A percentile compares a stretch with the other conserved stretches of the same genome.
phyloP scores from a whole-genome alignment of 129 eudicot genomes.

The Artemisia argyi region DNA sequence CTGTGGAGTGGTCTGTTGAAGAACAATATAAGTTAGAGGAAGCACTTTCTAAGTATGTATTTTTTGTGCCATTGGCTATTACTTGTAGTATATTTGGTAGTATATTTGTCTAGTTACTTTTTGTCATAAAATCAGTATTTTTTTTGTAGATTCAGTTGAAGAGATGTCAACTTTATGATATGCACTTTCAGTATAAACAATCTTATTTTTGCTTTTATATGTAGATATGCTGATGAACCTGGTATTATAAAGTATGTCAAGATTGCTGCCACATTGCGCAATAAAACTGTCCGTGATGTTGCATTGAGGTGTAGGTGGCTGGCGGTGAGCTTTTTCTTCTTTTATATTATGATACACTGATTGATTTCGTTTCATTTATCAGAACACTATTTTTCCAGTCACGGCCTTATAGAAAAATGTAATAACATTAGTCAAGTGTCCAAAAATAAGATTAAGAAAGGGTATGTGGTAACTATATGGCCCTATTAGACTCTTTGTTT shows the following conservation, averaged over 20 bases:
- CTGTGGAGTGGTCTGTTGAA: conserved; percentile 81
- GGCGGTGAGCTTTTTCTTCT: conserved; percentile 66
- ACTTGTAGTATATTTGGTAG: no score
- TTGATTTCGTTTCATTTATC: background rate
- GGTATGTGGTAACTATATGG: background rate
- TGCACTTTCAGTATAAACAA: background rate
- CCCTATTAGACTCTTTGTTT: background rate
- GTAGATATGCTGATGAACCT: conserved; percentile 72
- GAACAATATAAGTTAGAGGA: conserved; percentile 84
- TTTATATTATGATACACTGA: conserved; percentile 1
- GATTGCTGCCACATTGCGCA: conserved; percentile 77
- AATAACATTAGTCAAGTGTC: background rate
- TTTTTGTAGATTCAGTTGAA: background rate
- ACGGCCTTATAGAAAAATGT: no score
- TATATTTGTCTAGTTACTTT: background rate
- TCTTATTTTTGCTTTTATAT: conserved; percentile 17
- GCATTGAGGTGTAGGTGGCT: conserved; percentile 92
- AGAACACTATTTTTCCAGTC: no score
- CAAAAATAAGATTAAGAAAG: background rate
- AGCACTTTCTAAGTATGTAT: conserved; percentile 78
- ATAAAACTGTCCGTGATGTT: conserved; percentile 95
- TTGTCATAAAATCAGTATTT: background rate
- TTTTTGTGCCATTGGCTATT: background rate
- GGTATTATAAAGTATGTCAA: conserved; percentile 79
- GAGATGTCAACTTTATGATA: background rate